phyloP scores from a whole-genome alignment of 495 filamentous ascomycete species.

The Pyronema omphalodes region DNA sequence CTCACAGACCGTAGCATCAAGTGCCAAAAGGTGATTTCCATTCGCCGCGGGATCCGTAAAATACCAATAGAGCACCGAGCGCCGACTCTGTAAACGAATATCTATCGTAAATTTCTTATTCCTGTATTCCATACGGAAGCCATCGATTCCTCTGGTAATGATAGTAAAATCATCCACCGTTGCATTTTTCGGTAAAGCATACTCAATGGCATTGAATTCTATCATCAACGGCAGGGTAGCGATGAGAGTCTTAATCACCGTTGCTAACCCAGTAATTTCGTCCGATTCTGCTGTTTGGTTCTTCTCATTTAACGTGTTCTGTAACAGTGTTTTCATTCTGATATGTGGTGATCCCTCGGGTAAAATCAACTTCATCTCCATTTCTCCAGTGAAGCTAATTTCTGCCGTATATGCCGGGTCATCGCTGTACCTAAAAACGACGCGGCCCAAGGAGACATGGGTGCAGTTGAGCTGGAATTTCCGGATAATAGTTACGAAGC shows the following conservation, averaged over 20 bases:
- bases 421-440: slow-evolving; percentile 42
- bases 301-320: slow-evolving; percentile 40
- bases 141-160: slow-evolving; percentile 30
- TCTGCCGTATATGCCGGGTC: slow-evolving; percentile 17
- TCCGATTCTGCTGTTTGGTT: too few relatives aligned
- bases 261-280: slow-evolving; percentile 29
- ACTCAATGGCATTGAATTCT: slow-evolving; percentile 41
- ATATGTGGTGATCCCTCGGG: slow-evolving; percentile 55
- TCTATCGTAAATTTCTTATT: slow-evolving; percentile 11
- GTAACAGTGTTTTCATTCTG: slow-evolving; percentile 46
- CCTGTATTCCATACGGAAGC: slow-evolving; percentile 32
- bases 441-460: slow-evolving; percentile 38
- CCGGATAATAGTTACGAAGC: slow-evolving; percentile 42
- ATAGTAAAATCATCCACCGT: slow-evolving; percentile 28
- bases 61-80: slow-evolving; percentile 19
- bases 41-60: slow-evolving; percentile 18
- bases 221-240: slow-evolving; percentile 51
- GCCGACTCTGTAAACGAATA: slow-evolving; percentile 12
- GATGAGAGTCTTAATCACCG: slow-evolving; percentile 35
- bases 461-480: slow-evolving; percentile 34
- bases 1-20: slow-evolving; percentile 6
- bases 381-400: slow-evolving; percentile 6
- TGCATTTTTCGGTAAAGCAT: slow-evolving; percentile 24
- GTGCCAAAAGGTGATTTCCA: slow-evolving; percentile 6
- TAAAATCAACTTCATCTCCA: slow-evolving; percentile 33